phyloP scores from a whole-genome alignment of 306 rosid genomes.

The Prunus mume region DNA sequence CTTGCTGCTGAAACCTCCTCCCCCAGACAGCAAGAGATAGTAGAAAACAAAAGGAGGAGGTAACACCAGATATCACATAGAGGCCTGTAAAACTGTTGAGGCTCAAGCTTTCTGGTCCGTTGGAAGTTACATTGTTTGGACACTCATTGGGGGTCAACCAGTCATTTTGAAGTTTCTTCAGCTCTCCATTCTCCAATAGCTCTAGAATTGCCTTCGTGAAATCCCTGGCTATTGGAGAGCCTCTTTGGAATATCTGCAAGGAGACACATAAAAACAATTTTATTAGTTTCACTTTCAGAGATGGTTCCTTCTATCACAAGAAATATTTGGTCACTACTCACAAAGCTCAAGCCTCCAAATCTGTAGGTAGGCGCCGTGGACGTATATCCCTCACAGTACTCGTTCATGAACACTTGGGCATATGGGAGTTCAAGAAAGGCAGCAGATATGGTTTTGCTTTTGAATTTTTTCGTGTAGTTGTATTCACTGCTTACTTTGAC shows the following conservation, averaged over 20 bases:
- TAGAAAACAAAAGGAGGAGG: constrained; percentile 48
- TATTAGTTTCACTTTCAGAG: background rate
- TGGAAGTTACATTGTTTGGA: constrained; percentile 17
- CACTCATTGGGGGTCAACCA: constrained; percentile 40
- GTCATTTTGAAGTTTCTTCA: constrained; percentile 35
- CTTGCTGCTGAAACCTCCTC: background rate
- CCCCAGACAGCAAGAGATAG: constrained; percentile 21
- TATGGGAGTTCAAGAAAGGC: constrained; percentile 69
- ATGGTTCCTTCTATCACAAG: background rate
- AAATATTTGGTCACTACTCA: constrained; percentile 23
- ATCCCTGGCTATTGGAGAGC: constrained; percentile 57
- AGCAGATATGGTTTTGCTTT: constrained; percentile 36
- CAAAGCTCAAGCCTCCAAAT: constrained; percentile 73
- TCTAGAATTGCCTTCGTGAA: constrained; percentile 45
- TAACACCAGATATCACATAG: constrained; percentile 42
- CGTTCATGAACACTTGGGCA: constrained; percentile 41
- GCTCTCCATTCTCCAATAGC: constrained; percentile 36
- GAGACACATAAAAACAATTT: background rate
- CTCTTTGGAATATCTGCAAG: constrained; percentile 56
- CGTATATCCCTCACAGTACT: constrained; percentile 44
- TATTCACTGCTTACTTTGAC: constrained; percentile 17
- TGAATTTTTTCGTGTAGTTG: constrained; percentile 24
- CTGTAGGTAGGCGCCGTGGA: constrained; percentile 27
- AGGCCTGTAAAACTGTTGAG: constrained; percentile 47
- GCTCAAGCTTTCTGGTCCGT: constrained; percentile 29